Conservation (phyloP, 1,139 yeast species). For the Suhomyces wounanorum region DNA sequence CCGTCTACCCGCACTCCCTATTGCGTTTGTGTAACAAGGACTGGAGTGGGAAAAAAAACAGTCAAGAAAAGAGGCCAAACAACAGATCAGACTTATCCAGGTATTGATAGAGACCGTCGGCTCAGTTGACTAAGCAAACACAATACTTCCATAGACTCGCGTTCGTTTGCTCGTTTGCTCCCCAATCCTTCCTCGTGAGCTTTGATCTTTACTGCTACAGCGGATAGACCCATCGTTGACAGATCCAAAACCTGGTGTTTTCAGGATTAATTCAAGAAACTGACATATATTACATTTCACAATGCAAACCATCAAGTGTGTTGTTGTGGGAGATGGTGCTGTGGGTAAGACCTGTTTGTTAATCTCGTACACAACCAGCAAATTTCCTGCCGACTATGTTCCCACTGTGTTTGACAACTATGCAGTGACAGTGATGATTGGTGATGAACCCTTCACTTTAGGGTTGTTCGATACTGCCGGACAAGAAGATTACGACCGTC, state of each 20-base stretch:
- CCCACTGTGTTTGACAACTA: constrained; percentile 97
- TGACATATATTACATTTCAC: not conserved
- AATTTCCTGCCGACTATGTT: constrained; percentile 92
- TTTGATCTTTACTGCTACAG: not conserved
- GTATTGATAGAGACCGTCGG: constrained; percentile 7
- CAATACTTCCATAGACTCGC: not conserved
- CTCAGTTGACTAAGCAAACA: constrained; percentile 1
- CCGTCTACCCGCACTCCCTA: constrained; percentile 12
- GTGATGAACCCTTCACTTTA: constrained; percentile 95
- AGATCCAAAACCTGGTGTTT: constrained; percentile 4
- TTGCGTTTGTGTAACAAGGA: constrained; percentile 10
- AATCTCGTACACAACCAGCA: constrained; percentile 88
- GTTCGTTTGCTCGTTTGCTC: constrained; percentile 3
- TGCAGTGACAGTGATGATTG: constrained; percentile 98
- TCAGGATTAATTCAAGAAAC: constrained; percentile 1
- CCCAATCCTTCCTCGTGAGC: not conserved
- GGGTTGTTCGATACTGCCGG: constrained; percentile 98
- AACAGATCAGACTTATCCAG: constrained; percentile 9
- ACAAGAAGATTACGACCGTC: constrained; percentile 96
- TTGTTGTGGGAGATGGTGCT: constrained; percentile 98
- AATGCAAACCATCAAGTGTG: constrained; percentile 93
- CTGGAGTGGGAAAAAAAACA: constrained; percentile 13
- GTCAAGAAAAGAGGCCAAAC: constrained; percentile 13
- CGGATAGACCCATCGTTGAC: not conserved
- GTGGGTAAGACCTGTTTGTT: constrained; percentile 65